Conservation (phyloP, 352 stramenopile genomes). For the Aphanomyces stellatus region DNA sequence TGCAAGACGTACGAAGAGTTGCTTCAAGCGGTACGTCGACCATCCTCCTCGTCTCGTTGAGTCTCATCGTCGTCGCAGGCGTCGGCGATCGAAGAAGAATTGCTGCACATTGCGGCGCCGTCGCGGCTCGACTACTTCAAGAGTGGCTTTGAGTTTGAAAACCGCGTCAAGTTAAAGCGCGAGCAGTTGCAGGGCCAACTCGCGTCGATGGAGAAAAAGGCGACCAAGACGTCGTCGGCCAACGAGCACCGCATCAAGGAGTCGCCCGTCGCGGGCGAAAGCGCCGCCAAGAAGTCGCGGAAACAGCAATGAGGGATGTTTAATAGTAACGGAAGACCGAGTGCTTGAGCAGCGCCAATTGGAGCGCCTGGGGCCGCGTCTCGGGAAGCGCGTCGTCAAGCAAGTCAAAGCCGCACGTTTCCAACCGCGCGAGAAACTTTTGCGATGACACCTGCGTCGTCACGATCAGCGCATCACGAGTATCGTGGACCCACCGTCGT, state of each 20-base stretch:
- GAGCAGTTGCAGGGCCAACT: slow-evolving; percentile 81
- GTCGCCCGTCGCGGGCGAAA: neutral
- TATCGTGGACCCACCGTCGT: slow-evolving; percentile 36
- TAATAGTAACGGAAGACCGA: slow-evolving; percentile 51
- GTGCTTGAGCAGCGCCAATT: slow-evolving; percentile 62
- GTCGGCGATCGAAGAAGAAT: slow-evolving; percentile 81
- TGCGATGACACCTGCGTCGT: slow-evolving; percentile 26
- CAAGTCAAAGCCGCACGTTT: slow-evolving; percentile 74
- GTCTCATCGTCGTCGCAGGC: slow-evolving; percentile 30
- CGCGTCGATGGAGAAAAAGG: slow-evolving; percentile 46
- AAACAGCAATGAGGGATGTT: slow-evolving; percentile 2
- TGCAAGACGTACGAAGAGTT: slow-evolving; percentile 83
- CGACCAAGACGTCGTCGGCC: neutral
- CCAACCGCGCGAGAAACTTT: slow-evolving; percentile 55
- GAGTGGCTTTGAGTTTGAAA: slow-evolving; percentile 86
- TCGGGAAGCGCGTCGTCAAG: slow-evolving; percentile 49
- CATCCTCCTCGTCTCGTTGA: neutral
- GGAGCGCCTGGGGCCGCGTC: slow-evolving; percentile 46
- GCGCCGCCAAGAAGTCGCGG: slow-evolving; percentile 13
- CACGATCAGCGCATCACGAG: neutral
- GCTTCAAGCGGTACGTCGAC: slow-evolving; percentile 66
- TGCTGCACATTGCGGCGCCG: slow-evolving; percentile 82
- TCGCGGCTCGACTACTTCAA: slow-evolving; percentile 87
- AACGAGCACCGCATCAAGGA: neutral
- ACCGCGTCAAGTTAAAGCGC: slow-evolving; percentile 85